Evolutionary conservation across 164 flowering plant species (phyloP), one percentile per base, ranked within the genome.

Genomic region (Dillenia suffruticosa): DNA sequence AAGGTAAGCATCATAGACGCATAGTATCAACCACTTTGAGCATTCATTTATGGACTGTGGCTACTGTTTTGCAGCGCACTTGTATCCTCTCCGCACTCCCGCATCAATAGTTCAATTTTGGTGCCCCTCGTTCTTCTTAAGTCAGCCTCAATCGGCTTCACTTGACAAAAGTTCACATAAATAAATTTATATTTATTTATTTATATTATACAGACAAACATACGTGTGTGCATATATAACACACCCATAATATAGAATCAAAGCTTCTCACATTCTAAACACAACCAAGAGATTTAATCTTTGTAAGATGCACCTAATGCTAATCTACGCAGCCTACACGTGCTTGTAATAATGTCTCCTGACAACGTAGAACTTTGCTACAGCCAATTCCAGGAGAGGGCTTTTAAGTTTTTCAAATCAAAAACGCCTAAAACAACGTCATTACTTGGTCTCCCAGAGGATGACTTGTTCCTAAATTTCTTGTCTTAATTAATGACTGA

Each of bases 1-100:
- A 64, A 32, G 54, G 61, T 61, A 63, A 68, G 64, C 65, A 65
- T 68, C 54, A 59, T 54, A 62, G 56, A 55, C 54, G 70, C 71
- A 75, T 57, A 65, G 75, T 44, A 51, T 11, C 15, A 47, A 40
- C 65, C 71, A 71, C 70, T 4, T 56, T 26, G 60, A 49, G 11
- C 24, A 32, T 44, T 53, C 44, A 19, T 12, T 9, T 63, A 46
- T 58, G 44, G 59, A 55, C n/a, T 46, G n/a, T 48, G 45, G 54
- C 59, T 26, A 17, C 57, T 52, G 44, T 32, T 45, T 13, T 19
- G 15, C 46, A 32, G 56, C 47, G 24, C 48, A n/a, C 52, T 12
- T 58, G n/a, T 26, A 12, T 43, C 13, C 49, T 26, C n/a, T 44
- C 22, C 52, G 12, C 8, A 4, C 7, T 46, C 22, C 19, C 19